A percentile compares a stretch with the other conserved stretches of the same genome.
Conservation (phyloP, 306 rosid genomes). For the Cicer cuneatum region DNA sequence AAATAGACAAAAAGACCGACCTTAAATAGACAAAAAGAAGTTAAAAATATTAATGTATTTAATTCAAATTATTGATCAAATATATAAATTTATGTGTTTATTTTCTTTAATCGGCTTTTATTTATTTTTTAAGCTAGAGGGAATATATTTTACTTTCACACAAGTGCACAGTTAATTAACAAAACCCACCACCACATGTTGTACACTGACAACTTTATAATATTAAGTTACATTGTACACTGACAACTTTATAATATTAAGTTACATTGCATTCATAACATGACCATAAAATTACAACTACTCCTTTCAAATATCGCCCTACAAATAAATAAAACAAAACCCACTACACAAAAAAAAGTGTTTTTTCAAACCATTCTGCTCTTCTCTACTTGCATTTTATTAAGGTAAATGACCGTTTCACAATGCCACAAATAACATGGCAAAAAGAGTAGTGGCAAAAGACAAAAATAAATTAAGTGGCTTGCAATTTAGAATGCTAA, state of each 20-base stretch:
- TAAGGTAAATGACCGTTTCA: not conserved
- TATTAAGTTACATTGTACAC: constrained; percentile 30
- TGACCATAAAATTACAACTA: constrained; percentile 29
- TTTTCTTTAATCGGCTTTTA: too few species aligned
- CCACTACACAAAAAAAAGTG: not conserved
- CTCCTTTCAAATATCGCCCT: not conserved
- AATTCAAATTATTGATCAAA: too few species aligned
- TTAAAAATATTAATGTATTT: too few species aligned
- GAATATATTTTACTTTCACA: too few species aligned
- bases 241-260: constrained; percentile 2
- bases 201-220: constrained; percentile 5
- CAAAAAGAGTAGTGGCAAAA: constrained; percentile 40
- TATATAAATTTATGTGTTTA: too few species aligned
- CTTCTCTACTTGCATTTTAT: constrained; percentile 1
- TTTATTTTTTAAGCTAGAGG: too few species aligned
- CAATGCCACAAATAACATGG: constrained; percentile 39
- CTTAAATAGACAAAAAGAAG: too few species aligned
- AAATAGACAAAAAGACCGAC: too few species aligned
- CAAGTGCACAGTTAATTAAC: too few species aligned
- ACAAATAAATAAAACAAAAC: not conserved
- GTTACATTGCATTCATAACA: constrained; percentile 29
- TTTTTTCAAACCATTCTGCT: not conserved
- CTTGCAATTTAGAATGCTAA: constrained; percentile 44
- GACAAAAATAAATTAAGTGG: constrained; percentile 44
- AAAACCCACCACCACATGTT: too few species aligned